A percentile compares a stretch with the other conserved stretches of the same genome.
phyloP scores from a whole-genome alignment of 441 rosid genomes.

The Pelargonium cotyledonis region DNA sequence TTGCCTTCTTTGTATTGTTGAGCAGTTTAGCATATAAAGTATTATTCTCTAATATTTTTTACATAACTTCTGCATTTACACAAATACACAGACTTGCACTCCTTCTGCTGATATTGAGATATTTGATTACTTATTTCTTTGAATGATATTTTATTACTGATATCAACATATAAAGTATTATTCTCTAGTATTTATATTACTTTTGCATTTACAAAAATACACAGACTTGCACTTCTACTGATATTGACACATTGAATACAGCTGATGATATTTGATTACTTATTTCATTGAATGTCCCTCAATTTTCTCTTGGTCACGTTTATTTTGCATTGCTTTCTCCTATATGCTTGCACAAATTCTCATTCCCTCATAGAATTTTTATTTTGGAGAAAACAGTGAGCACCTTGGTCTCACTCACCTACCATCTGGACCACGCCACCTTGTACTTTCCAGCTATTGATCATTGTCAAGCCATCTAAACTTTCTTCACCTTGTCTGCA shows the following conservation, averaged over 20 bases:
- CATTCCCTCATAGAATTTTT: background rate
- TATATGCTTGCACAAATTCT: background rate
- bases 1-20: background rate
- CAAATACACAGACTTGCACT: background rate
- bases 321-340: background rate
- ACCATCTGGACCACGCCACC: too few species aligned
- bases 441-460: too few species aligned
- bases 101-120: background rate
- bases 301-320: background rate
- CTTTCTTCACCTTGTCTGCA: background rate
- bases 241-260: too few species aligned
- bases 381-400: background rate
- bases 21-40: background rate
- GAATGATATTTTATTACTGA: too few species aligned
- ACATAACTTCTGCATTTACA: background rate
- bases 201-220: too few species aligned
- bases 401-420: too few species aligned
- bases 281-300: background rate
- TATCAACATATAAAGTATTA: too few species aligned
- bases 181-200: too few species aligned
- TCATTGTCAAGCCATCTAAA: too few species aligned
- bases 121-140: too few species aligned
- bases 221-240: too few species aligned
- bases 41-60: background rate
- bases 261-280: background rate